These are phyloP conservation scores for Cordia subcordata DNA, from an alignment of 257 asterid species.

Conservation along the genomic window DNA sequence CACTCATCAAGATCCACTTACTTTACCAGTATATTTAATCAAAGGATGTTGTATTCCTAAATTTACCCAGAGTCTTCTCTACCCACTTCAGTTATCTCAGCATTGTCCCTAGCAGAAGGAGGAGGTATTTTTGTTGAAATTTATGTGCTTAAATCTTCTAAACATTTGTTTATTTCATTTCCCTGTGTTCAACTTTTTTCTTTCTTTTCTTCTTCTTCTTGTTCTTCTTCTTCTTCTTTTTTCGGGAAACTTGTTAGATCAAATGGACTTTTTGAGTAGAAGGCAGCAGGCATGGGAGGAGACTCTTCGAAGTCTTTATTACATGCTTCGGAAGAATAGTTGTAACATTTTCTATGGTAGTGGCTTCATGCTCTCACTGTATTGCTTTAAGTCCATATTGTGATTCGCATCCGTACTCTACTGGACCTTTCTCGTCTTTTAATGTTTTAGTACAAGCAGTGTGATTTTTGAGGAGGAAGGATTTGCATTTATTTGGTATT, in stretches of 20 bases:
- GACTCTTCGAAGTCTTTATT: constrained; percentile 84
- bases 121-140: constrained; percentile 50
- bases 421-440: neutral
- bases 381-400: neutral
- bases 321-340: constrained; percentile 68
- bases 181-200: neutral
- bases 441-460: neutral
- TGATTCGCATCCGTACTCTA: too few species aligned
- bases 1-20: constrained; percentile 41
- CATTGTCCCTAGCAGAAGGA: constrained; percentile 53
- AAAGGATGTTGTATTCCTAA: constrained; percentile 56
- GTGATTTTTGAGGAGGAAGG: neutral
- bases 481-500: neutral
- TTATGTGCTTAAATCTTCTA: constrained; percentile 9
- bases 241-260: constrained; percentile 45
- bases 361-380: constrained; percentile 7
- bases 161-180: constrained; percentile 10
- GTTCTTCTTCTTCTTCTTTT: too few species aligned
- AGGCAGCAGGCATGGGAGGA: constrained; percentile 89
- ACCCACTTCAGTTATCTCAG: constrained; percentile 72
- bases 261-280: constrained; percentile 62
- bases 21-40: constrained; percentile 18
- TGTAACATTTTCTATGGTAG: constrained; percentile 88
- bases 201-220: too few species aligned
- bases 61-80: constrained; percentile 84